Conservation (phyloP, 108 stramenopile species). For the Nitzschia sp. region DNA sequence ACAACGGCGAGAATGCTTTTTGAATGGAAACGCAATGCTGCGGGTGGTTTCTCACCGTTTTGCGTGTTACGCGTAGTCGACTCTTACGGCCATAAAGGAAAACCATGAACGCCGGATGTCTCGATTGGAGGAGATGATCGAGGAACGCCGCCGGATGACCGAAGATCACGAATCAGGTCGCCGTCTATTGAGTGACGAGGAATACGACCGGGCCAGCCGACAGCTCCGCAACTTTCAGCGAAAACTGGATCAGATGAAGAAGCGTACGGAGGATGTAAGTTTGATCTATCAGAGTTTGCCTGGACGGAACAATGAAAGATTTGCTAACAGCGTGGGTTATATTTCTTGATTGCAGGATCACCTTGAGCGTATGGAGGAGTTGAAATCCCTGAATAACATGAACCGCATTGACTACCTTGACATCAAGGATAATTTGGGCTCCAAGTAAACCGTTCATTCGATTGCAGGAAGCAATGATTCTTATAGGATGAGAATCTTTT, state of each 20-base stretch:
- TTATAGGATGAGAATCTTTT: too few relatives aligned
- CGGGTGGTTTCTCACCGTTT: too few relatives aligned
- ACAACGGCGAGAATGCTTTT: too few relatives aligned
- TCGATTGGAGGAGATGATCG: slow-evolving; percentile 22
- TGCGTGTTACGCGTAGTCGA: neutral
- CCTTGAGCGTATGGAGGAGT: slow-evolving; percentile 8
- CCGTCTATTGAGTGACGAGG: slow-evolving; percentile 13
- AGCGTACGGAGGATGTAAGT: slow-evolving; percentile 12
- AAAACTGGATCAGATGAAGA: slow-evolving; percentile 27
- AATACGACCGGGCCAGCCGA: slow-evolving; percentile 9
- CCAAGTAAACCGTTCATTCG: neutral
- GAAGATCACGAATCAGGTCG: slow-evolving; percentile 29
- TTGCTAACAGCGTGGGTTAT: neutral
- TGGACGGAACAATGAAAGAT: neutral
- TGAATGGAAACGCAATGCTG: too few relatives aligned
- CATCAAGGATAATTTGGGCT: slow-evolving; percentile 10
- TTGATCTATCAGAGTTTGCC: neutral
- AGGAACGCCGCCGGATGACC: slow-evolving; percentile 17
- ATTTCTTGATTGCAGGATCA: slow-evolving; percentile 5
- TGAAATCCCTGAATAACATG: slow-evolving; percentile 8
- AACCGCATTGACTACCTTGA: slow-evolving; percentile 21
- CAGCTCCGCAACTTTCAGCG: slow-evolving; percentile 20
- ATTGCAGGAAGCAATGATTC: too few relatives aligned
- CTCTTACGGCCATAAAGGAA: slow-evolving; percentile 9
- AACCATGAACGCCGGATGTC: slow-evolving; percentile 25